Percentiles rank a stretch among this genome's conserved stretches.
phyloP scores from a whole-genome alignment of 441 rosid genomes.

The Erodium trifolium region DNA sequence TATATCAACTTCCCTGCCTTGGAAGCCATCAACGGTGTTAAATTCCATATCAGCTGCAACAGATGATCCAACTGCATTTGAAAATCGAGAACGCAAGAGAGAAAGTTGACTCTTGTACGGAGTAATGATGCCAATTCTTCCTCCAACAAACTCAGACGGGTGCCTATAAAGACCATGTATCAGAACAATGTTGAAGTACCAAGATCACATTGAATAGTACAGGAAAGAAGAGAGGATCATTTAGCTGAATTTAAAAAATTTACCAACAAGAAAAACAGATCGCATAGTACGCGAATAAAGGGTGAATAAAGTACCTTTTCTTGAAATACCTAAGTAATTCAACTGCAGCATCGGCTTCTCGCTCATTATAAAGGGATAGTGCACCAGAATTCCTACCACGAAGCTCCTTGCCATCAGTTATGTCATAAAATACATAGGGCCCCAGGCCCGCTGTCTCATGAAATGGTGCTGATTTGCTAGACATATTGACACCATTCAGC shows the following conservation, averaged over 20 bases:
- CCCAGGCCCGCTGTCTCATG: conserved; percentile 62
- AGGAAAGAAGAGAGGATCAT: too few species aligned
- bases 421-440: conserved; percentile 78
- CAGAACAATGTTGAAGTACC: background rate
- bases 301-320: conserved; percentile 38
- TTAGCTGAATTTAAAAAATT: too few species aligned
- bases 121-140: conserved; percentile 83
- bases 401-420: conserved; percentile 76
- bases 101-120: conserved; percentile 90
- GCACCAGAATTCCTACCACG: conserved; percentile 71
- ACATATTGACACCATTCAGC: conserved; percentile 69
- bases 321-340: conserved; percentile 63
- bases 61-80: conserved; percentile 69
- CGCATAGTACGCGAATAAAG: conserved; percentile 10
- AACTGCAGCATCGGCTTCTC: conserved; percentile 87
- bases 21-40: conserved; percentile 95
- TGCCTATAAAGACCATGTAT: conserved; percentile 34
- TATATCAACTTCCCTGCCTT: conserved; percentile 91
- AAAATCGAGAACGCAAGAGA: conserved; percentile 67
- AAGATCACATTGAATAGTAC: too few species aligned
- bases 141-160: conserved; percentile 70
- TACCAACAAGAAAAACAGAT: background rate
- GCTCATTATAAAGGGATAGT: conserved; percentile 71
- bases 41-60: conserved; percentile 72
- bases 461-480: conserved; percentile 60